Base-by-base conservation (phyloP, 805 yeast species). In the Wickerhamiella vanderwaltii region DNA sequence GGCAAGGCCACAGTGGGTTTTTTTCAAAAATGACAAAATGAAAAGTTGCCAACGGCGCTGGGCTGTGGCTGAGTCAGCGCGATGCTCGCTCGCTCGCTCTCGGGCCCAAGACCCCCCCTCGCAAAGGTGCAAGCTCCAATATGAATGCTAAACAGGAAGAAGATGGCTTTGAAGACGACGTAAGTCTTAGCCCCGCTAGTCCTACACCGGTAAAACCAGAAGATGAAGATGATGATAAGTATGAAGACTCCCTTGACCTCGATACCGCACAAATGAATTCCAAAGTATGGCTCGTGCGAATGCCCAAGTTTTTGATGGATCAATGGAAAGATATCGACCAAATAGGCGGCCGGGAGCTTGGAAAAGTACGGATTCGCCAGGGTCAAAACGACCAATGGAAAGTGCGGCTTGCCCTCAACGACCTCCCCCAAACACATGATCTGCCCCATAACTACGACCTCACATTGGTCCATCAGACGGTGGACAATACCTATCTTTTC, bases 261-360 rank as follows among this genome's bases (percentile, higher is more conserved):
- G 83, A 86, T 55, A 61, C 86, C 39, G 47, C 67, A 1, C 64
- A 67, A 23, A 73, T 78, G 12, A 67, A 63, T 36, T 78, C 80
- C 53, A 85, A 85, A 51, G 78, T 91, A 31, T 91, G 97, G 98
- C 66, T 91, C 17, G 94, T 91, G 18, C 74, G 91, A 51, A 64
- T 91, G 54, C 97, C 98, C 1, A 76, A 83, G 55, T 85, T 85
- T 54, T 64, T 91, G 46, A 80, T 94, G 23, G 83, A 79, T 30
- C 68, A 73, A 49, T 85, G 96, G 94, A 70, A 76, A 41, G 69
- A 79, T 47, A 69, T 72, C 41, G 73, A 68, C 18, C 63, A 65
- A 33, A 61, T 79, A 38, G 69, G 73, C 41, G 95, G 95, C 5
- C 77, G 79, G 53, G 78, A 77, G 46, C 62, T 91, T 48, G 75